Base-by-base conservation (phyloP, 257 asterid species). In the Solanum arcanum region DNA sequence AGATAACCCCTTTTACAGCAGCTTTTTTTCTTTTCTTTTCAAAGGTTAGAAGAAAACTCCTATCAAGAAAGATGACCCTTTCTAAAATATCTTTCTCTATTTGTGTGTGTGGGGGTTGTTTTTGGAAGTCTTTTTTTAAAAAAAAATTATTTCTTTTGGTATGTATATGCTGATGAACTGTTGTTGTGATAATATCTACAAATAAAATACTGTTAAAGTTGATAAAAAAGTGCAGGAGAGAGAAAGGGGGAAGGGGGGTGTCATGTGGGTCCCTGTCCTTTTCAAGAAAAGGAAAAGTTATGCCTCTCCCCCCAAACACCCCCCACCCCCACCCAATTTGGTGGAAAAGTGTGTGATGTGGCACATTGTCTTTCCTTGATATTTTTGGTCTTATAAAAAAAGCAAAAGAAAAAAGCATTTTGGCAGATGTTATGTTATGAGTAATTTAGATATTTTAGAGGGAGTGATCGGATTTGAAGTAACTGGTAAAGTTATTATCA, bases 201-300 rank as follows among this genome's bases (percentile, higher is more conserved):
- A 49, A 92, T 29, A 73, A 75, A 25, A 86, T 75, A 91, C 78
- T 89, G 91, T 13, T 76, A 56, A 85, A 92, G 87, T 89, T 64
- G 87, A 84, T 86, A 83, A 77, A 91, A 93, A 93, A 93, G 94
- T 92, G 94, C 86, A 92, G n/a, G 87, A 90, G 89, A 88, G 88
- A 88, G 88, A 81, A 91, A 87, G 91, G 91, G 77, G 88, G 15
- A 83, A 23, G 86, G 88, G 88, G 88, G 83, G n/a, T 68, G 83
- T 56, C 86, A 86, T 86, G 91, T 93, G 95, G 96, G 92, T 18
- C 92, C 93, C 89, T 87, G 88, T 84, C 91, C 90, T 90, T 91
- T 78, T 91, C 91, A 89, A 87, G 88, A 86, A 86, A 90, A 64
- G 83, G 83, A 85, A 88, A 89, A 88, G 89, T 92, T 90, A 88